Evolutionary conservation across 495 filamentous ascomycete species (phyloP).

Genomic region (Penicillium diatomitis): DNA sequence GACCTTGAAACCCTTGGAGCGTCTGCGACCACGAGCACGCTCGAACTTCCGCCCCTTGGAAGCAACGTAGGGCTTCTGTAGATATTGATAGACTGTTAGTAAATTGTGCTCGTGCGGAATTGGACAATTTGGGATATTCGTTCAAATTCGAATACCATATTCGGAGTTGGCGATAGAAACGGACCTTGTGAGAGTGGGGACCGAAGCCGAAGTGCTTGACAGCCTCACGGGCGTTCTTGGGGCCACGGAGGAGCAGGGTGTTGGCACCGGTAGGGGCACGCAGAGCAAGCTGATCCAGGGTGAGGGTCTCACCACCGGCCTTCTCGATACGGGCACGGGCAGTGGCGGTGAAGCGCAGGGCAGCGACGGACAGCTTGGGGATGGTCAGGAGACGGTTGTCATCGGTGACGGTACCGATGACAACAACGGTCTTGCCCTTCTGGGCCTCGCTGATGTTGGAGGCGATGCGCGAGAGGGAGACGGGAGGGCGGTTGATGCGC

Average conservation of each 20-base stretch:
- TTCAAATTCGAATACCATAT: no score
- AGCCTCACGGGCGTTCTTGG: conserved; percentile 94
- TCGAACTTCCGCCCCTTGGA: conserved; percentile 99
- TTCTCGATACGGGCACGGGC: conserved; percentile 86
- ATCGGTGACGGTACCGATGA: conserved; percentile 90
- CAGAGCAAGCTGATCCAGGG: conserved; percentile 90
- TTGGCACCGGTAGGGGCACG: conserved; percentile 88
- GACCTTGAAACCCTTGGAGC: conserved; percentile 98
- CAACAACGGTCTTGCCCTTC: conserved; percentile 82
- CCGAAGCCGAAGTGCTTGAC: conserved; percentile 98
- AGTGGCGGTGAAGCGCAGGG: conserved; percentile 90
- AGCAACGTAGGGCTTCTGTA: conserved; percentile 85
- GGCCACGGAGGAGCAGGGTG: conserved; percentile 88
- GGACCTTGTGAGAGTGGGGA: conserved; percentile 91
- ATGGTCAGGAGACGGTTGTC: conserved; percentile 85
- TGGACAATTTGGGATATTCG: neutral
- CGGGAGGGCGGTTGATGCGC: conserved; percentile 89
- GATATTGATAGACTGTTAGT: neutral
- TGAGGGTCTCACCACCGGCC: conserved; percentile 88
- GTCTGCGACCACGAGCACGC: conserved; percentile 91
- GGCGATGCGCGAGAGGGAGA: conserved; percentile 85
- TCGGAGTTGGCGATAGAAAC: conserved; percentile 7
- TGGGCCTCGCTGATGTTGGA: conserved; percentile 54
- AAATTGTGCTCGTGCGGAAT: neutral
- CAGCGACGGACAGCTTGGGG: conserved; percentile 86